Percentiles rank a stretch among this genome's conserved stretches.
Evolutionary conservation across 441 rosid genomes (phyloP).

Genomic region (Bocquillonia castaneifolia): DNA sequence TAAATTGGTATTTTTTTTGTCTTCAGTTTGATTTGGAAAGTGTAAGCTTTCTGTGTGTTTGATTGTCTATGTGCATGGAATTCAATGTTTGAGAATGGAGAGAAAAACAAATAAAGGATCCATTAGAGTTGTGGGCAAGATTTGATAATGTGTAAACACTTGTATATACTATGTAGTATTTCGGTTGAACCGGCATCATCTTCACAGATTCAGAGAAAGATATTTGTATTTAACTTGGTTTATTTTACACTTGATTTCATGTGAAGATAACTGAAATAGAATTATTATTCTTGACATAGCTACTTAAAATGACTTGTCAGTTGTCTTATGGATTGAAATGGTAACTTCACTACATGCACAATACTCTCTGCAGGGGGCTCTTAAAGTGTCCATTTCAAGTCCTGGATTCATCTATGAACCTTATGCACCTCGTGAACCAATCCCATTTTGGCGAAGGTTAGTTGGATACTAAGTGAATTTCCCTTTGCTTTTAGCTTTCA

Average conservation of each 20-base stretch:
- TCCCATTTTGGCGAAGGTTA: conserved; percentile 79
- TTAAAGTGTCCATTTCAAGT: conserved; percentile 60
- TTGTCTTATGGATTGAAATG: conserved; percentile 1
- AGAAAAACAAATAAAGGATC: background rate
- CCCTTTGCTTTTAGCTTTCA: conserved; percentile 4
- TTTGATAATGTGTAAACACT: background rate
- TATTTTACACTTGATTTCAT: background rate
- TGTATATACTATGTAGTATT: background rate
- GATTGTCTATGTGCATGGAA: background rate
- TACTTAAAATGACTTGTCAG: conserved; percentile 1
- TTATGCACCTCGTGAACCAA: conserved; percentile 54
- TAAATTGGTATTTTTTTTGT: conserved; percentile 8
- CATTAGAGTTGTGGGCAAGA: background rate
- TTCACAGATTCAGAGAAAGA: background rate
- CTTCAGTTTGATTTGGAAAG: conserved; percentile 6
- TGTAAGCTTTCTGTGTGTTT: background rate
- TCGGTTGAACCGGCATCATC: background rate
- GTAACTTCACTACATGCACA: conserved; percentile 14
- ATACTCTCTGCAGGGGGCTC: conserved; percentile 52
- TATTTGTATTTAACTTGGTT: background rate
- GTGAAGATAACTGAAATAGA: background rate
- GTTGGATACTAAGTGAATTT: conserved; percentile 20
- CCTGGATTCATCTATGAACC: conserved; percentile 90
- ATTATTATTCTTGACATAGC: background rate
- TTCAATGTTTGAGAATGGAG: background rate